A percentile compares a stretch with the other conserved stretches of the same genome.
phyloP scores from a whole-genome alignment of 768 basidiomycete genomes.

The Cystobasidiopsis lactophilus region DNA sequence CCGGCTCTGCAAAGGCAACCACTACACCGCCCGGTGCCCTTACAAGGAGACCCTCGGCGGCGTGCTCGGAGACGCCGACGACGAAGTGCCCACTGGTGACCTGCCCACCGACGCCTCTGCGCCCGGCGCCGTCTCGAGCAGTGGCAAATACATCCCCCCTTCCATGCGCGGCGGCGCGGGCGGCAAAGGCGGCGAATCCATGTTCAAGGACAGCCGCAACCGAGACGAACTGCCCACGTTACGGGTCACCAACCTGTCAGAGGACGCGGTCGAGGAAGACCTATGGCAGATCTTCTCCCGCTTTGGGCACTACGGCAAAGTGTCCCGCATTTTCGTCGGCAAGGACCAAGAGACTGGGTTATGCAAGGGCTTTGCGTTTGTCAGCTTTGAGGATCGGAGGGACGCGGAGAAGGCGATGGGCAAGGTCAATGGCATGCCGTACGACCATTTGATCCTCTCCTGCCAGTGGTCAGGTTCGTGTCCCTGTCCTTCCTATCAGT shows the following conservation, averaged over 20 bases:
- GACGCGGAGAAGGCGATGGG: slow-evolving; percentile 71
- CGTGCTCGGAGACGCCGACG: slow-evolving; percentile 33
- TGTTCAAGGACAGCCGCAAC: slow-evolving; percentile 37
- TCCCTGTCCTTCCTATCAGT: too few relatives aligned
- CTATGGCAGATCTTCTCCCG: slow-evolving; percentile 68
- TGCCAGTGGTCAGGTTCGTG: slow-evolving; percentile 7
- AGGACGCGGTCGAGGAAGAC: slow-evolving; percentile 86
- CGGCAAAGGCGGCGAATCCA: slow-evolving; percentile 51
- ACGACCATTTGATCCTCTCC: slow-evolving; percentile 20
- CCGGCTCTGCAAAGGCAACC: slow-evolving; percentile 84
- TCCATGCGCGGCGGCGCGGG: slow-evolving; percentile 51
- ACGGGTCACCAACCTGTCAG: slow-evolving; percentile 87
- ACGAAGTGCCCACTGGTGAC: background rate
- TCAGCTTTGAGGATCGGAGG: slow-evolving; percentile 67
- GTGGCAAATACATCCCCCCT: slow-evolving; percentile 83
- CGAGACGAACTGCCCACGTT: slow-evolving; percentile 89
- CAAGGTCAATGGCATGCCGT: slow-evolving; percentile 50
- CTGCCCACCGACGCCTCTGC: background rate
- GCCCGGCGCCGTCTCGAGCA: slow-evolving; percentile 23
- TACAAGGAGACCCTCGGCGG: slow-evolving; percentile 82
- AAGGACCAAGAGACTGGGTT: slow-evolving; percentile 81
- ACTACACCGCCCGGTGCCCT: slow-evolving; percentile 96
- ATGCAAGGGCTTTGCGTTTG: slow-evolving; percentile 93
- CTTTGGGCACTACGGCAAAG: slow-evolving; percentile 36
- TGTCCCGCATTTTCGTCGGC: slow-evolving; percentile 72